Evolutionary conservation across 2,329 filamentous ascomycete genomes (phyloP), one percentile per base, ranked within the genome.

Genomic region (Colletotrichum lentis): DNA sequence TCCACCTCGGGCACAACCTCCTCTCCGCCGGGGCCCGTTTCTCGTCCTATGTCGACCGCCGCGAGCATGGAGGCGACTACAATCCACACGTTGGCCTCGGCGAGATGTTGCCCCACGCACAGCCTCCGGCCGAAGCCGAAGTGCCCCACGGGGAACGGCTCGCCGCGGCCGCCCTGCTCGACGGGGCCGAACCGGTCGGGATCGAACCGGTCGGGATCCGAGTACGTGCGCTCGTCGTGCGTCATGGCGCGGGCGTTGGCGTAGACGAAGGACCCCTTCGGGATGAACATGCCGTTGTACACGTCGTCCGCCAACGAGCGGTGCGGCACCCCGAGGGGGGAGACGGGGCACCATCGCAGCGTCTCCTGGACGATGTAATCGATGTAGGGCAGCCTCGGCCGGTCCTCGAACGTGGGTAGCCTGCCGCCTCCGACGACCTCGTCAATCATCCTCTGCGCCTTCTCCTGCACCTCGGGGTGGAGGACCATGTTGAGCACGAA

Each of bases 281-380:
- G 86, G 49, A 89, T 87, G 64, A 82, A 81, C 74, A 85, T 84
- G 22, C 82, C 86, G 12, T 83, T 76, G 72, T 88, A 89, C 6
- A 82, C 77, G 59, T 89, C 86, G 56, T 89, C 86, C 49, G 83
- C 47, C 11, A 59, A 22, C 1, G 64, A 62, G 43, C 77, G 80
- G 73, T 89, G 86, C 1, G 87, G 86, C 41, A 89, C 83, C 1
- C 82, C 84, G 1, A 85, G 73, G 0, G 83, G 82, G 3, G 79
- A 80, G 1, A 85, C 74, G 3, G 83, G 83, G 31, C 75, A 75
- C 77, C 79, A 83, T n/a, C 83, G 77, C 31, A 80, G 74, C 3
- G 78, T 79, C 69, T 86, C 84, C 50, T 84, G 77, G 5, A 85
- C 73, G 16, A 86, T 80, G 2, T 82, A 83, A 37, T 81, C 79